Evolutionary conservation across 371 early-diverging fungal genomes (phyloP).

Genomic region (Syncephalastrum sp.): DNA sequence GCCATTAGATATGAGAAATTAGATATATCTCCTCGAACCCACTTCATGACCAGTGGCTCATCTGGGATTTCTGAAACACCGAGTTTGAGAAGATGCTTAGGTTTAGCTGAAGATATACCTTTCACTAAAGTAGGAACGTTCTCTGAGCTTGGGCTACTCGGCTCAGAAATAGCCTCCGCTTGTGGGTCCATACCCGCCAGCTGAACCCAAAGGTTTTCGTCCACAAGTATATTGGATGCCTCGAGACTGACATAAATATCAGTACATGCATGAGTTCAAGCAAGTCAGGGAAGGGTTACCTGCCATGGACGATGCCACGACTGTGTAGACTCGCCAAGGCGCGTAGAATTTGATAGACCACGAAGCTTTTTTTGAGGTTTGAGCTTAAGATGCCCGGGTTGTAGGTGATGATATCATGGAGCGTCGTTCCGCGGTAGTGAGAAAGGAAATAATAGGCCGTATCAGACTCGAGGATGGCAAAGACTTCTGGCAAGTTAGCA

Average conservation of each 20-base stretch:
- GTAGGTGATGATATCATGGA: slow-evolving; percentile 62
- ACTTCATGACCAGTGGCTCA: slow-evolving; percentile 62
- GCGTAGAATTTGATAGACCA: slow-evolving; percentile 58
- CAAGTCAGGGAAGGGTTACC: slow-evolving; percentile 17
- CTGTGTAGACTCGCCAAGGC: slow-evolving; percentile 54
- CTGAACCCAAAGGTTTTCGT: slow-evolving; percentile 66
- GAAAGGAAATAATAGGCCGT: slow-evolving; percentile 57
- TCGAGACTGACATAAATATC: slow-evolving; percentile 26
- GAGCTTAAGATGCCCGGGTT: slow-evolving; percentile 64
- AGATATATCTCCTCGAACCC: slow-evolving; percentile 75
- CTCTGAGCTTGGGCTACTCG: too few species aligned
- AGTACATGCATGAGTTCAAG: neutral
- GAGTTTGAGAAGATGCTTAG: neutral
- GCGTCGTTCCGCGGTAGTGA: slow-evolving; percentile 56
- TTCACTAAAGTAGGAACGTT: slow-evolving; percentile 4
- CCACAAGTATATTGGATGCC: slow-evolving; percentile 62
- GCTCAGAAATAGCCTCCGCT: slow-evolving; percentile 17
- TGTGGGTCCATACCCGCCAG: slow-evolving; percentile 56
- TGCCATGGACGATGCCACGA: slow-evolving; percentile 59
- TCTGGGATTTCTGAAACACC: slow-evolving; percentile 40
- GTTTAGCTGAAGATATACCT: slow-evolving; percentile 8
- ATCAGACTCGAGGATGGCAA: slow-evolving; percentile 59
- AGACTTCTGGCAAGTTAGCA: slow-evolving; percentile 58
- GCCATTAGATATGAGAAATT: slow-evolving; percentile 85
- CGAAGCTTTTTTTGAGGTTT: slow-evolving; percentile 59